These are phyloP conservation scores for Cladobotryum protrusum DNA, from an alignment of 2,329 filamentous ascomycete species.

Conservation along the genomic window DNA sequence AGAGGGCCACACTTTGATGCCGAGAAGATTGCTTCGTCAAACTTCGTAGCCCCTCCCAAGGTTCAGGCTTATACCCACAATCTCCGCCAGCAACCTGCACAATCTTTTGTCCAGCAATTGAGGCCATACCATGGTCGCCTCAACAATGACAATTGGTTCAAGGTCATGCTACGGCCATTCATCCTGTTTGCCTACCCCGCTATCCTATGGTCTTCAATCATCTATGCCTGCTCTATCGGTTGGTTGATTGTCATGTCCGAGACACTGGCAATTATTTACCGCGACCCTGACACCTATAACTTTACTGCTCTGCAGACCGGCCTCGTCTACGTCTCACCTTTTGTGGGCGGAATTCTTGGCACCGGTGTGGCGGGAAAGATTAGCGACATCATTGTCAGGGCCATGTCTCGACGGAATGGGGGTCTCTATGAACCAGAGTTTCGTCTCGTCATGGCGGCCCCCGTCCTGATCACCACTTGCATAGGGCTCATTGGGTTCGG, in stretches of 20 bases:
- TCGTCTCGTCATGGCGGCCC: slow-evolving; percentile 78
- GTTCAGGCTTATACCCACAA: slow-evolving; percentile 60
- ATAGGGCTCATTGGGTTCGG: slow-evolving; percentile 92
- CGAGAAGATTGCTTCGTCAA: slow-evolving; percentile 36
- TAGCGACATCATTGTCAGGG: slow-evolving; percentile 76
- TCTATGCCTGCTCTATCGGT: slow-evolving; percentile 83
- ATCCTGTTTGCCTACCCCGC: slow-evolving; percentile 82
- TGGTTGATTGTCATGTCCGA: slow-evolving; percentile 96
- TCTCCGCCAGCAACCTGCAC: slow-evolving; percentile 59
- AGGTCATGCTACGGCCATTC: slow-evolving; percentile 72
- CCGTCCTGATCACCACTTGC: slow-evolving; percentile 69
- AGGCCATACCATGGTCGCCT: slow-evolving; percentile 74
- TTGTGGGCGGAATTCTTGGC: slow-evolving; percentile 82
- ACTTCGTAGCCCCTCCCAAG: slow-evolving; percentile 27
- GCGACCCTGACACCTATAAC: slow-evolving; percentile 62
- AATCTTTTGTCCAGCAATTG: slow-evolving; percentile 69
- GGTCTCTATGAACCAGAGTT: slow-evolving; percentile 95
- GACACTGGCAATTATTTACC: slow-evolving; percentile 74
- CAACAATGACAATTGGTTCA: slow-evolving; percentile 70
- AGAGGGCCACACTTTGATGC: slow-evolving; percentile 32
- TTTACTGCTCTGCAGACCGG: slow-evolving; percentile 78
- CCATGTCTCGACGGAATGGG: slow-evolving; percentile 79
- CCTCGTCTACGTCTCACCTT: slow-evolving; percentile 83
- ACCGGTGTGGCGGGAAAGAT: slow-evolving; percentile 85
- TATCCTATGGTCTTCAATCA: slow-evolving; percentile 78